Conservation (phyloP, 345 rosid species). For the Linum trigynum region DNA sequence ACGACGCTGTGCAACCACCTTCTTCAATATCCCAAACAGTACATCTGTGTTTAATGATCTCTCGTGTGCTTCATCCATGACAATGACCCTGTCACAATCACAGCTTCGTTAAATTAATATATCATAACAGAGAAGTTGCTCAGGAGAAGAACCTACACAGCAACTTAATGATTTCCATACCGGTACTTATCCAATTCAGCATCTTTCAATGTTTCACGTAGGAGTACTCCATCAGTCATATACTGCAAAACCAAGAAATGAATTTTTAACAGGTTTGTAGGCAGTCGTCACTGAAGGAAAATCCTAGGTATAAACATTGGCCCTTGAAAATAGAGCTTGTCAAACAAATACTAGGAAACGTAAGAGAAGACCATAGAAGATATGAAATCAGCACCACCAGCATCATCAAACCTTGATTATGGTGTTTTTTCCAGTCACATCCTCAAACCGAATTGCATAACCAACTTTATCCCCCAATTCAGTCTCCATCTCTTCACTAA, state of each 20-base stretch:
- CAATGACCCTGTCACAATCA: conserved; percentile 56
- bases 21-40: conserved; percentile 86
- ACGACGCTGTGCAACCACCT: conserved; percentile 89
- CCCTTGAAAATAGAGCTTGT: no score
- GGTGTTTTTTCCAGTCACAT: conserved; percentile 84
- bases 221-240: conserved; percentile 97
- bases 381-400: not conserved
- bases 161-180: conserved; percentile 30
- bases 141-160: not conserved
- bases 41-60: conserved; percentile 92
- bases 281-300: no score
- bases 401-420: conserved; percentile 65
- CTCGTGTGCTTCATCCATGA: conserved; percentile 99
- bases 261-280: no score
- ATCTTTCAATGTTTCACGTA: conserved; percentile 95
- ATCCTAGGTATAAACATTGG: no score
- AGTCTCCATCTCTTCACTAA: conserved; percentile 98
- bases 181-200: conserved; percentile 91
- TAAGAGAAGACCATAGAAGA: not conserved
- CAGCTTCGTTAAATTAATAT: conserved; percentile 2
- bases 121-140: not conserved
- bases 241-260: conserved; percentile 45
- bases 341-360: no score
- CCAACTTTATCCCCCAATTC: conserved; percentile 88
- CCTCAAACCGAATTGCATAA: conserved; percentile 97